Conservation (phyloP, 495 filamentous ascomycete genomes). For the Coniosporium apollinis region DNA sequence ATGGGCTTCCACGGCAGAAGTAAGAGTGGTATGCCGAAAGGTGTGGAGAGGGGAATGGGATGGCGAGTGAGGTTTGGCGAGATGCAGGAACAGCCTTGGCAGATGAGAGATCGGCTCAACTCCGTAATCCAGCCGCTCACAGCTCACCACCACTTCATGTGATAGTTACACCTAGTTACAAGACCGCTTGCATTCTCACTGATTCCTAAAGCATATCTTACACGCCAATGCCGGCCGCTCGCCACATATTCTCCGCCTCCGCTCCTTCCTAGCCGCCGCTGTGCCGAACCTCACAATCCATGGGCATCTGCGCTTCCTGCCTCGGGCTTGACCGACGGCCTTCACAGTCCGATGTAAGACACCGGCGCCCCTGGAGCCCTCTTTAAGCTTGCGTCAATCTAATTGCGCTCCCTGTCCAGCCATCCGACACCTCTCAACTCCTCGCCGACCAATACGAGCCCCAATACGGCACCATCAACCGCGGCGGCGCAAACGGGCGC, state of each 20-base stretch:
- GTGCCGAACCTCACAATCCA: conserved; percentile 1
- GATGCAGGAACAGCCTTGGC: too few relatives aligned
- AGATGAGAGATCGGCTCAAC: too few relatives aligned
- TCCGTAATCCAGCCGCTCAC: background rate
- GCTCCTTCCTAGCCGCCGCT: background rate
- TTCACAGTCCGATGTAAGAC: conserved; percentile 19
- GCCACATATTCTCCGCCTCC: background rate
- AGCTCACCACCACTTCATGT: background rate
- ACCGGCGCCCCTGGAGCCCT: background rate
- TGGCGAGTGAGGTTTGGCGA: too few relatives aligned
- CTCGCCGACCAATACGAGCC: conserved; percentile 17
- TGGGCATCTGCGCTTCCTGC: conserved; percentile 25
- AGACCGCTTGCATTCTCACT: background rate
- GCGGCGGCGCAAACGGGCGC: conserved; percentile 9
- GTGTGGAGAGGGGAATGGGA: too few relatives aligned
- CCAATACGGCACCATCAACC: conserved; percentile 20
- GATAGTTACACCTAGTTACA: background rate
- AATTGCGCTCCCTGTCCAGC: conserved; percentile 10
- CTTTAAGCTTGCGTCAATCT: background rate
- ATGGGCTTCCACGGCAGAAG: too few relatives aligned
- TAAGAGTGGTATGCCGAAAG: too few relatives aligned
- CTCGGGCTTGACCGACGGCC: conserved; percentile 19
- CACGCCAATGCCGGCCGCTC: background rate
- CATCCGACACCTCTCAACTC: conserved; percentile 21
- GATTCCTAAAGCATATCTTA: background rate